Conservation (phyloP, 495 filamentous ascomycete species). For the Aspergillus leporis region DNA sequence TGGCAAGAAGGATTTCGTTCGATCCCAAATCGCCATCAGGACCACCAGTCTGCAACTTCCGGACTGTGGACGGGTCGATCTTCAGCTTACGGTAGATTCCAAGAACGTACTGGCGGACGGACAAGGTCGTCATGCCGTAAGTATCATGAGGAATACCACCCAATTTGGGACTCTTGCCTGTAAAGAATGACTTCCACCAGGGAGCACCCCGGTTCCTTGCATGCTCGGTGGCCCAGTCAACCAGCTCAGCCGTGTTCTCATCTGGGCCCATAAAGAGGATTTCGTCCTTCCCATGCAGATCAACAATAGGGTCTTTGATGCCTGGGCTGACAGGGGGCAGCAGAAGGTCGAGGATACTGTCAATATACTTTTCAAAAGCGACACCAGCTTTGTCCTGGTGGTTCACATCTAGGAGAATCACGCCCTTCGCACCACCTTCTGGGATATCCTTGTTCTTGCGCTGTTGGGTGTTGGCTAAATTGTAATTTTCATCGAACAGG, state of each 20-base stretch:
- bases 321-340: slow-evolving; percentile 86
- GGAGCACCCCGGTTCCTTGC: slow-evolving; percentile 83
- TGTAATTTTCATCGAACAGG: slow-evolving; percentile 98
- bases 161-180: slow-evolving; percentile 92
- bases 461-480: slow-evolving; percentile 96
- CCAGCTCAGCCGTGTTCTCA: slow-evolving; percentile 96
- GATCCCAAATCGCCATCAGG: slow-evolving; percentile 96
- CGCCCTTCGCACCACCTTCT: slow-evolving; percentile 98
- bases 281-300: slow-evolving; percentile 89
- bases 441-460: slow-evolving; percentile 99
- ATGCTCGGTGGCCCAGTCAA: slow-evolving; percentile 97
- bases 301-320: slow-evolving; percentile 98
- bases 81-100: slow-evolving; percentile 96
- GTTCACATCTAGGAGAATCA: slow-evolving; percentile 88
- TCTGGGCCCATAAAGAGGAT: slow-evolving; percentile 98
- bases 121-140: slow-evolving; percentile 98
- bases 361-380: slow-evolving; percentile 99
- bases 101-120: slow-evolving; percentile 90
- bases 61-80: slow-evolving; percentile 76
- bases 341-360: slow-evolving; percentile 93
- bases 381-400: slow-evolving; percentile 90
- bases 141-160: slow-evolving; percentile 94
- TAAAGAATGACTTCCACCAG: slow-evolving; percentile 99
- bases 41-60: slow-evolving; percentile 96
- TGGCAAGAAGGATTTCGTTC: slow-evolving; percentile 94